Evolutionary conservation across 306 rosid species (phyloP), one percentile per base, ranked within the genome.

Genomic region (Corylus avellana): DNA sequence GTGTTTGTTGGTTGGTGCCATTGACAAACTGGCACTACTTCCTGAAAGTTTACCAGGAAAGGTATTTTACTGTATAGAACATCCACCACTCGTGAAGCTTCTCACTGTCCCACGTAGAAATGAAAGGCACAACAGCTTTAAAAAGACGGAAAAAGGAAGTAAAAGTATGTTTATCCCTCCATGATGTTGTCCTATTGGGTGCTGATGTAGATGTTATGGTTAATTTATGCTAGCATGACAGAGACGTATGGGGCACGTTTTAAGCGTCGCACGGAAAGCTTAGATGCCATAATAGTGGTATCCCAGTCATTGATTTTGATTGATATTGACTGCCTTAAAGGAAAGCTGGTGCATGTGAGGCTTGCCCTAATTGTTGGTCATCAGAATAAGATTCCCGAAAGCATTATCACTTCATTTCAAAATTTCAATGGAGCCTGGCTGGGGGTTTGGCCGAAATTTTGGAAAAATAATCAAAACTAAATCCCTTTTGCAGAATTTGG

Each of bases 241-340:
- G 51, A 16, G 83, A 84, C 57, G 18, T 66, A 48, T 76, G 89
- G 78, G 86, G 88, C 82, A 88, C 77, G 47, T 75, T 76, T 77
- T 71, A 51, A 83, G 76, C 80, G 82, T 84, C 86, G 25, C 79
- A 16, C 78, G 14, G 32, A 84, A 80, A 84, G 77, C 70, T 55
- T 77, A 76, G 81, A 85, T 79, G 80, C 74, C 81, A 75, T 74
- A 70, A 77, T 51, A 80, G 56, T 78, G 58, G 22, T 12, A 22
- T 79, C 81, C 67, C 83, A 79, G 58, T 74, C 84, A 51, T 66
- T 72, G 74, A 73, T 80, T 73, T 79, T 74, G 75, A 77, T 68
- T 79, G 25, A 25, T 13, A 5, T 20, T 3, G 16, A 54, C 8
- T 9, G 87, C 68, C 9, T 25, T 29, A 76, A 75, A 81, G 12